phyloP scores from a whole-genome alignment of 371 early-diverging fungal species.

The Capillidium heterosporum region DNA sequence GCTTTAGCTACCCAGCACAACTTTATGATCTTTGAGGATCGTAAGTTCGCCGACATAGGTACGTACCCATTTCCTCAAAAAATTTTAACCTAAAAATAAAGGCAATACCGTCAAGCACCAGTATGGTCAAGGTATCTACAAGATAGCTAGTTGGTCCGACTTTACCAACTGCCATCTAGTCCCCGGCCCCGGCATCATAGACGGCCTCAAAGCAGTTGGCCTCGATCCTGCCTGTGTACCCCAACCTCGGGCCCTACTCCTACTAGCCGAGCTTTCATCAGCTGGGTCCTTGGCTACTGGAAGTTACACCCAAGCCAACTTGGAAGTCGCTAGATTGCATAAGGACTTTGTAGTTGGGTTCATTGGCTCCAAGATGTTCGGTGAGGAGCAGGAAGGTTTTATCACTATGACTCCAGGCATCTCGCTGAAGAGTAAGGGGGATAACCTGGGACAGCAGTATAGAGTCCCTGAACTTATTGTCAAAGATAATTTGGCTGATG shows the following conservation, averaged over 20 bases:
- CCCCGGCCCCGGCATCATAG: constrained; percentile 90
- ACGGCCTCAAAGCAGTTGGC: constrained; percentile 74
- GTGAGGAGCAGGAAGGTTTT: constrained; percentile 38
- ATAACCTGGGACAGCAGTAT: constrained; percentile 87
- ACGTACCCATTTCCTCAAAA: not conserved
- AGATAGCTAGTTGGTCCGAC: constrained; percentile 86
- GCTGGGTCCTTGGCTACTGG: constrained; percentile 69
- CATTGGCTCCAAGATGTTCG: constrained; percentile 62
- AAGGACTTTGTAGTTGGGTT: constrained; percentile 87
- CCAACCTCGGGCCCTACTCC: constrained; percentile 56
- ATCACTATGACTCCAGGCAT: constrained; percentile 92
- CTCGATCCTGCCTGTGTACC: constrained; percentile 17
- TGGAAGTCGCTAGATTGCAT: constrained; percentile 69
- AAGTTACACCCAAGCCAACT: constrained; percentile 64
- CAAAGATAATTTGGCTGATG: constrained; percentile 66
- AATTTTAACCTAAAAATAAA: constrained; percentile 11
- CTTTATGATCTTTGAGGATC: constrained; percentile 93
- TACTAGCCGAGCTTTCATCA: constrained; percentile 93
- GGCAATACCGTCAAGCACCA: constrained; percentile 91
- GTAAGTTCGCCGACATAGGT: constrained; percentile 91
- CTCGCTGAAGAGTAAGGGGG: constrained; percentile 57
- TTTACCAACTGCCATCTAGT: constrained; percentile 87
- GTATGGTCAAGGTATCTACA: constrained; percentile 76
- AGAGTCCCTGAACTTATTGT: constrained; percentile 76
- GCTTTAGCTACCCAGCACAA: constrained; percentile 65